phyloP scores from a whole-genome alignment of 2,329 filamentous ascomycete genomes.

The Myotisia sp. region DNA sequence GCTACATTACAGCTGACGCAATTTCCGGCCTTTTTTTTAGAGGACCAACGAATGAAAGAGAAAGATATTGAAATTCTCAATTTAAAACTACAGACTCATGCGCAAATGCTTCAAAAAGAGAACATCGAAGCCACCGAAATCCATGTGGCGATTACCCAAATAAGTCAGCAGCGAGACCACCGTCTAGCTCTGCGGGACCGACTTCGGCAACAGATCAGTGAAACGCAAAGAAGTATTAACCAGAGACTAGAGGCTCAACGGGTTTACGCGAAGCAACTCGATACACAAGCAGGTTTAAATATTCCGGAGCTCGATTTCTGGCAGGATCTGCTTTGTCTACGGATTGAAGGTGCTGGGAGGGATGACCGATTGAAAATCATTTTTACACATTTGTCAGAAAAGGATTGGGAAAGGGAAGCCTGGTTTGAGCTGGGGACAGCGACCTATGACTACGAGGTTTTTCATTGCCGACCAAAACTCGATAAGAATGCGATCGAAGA shows the following conservation, averaged over 20 bases:
- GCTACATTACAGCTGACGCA: no score
- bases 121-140: conserved; percentile 49
- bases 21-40: conserved; percentile 43
- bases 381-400: conserved; percentile 74
- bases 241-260: conserved; percentile 34
- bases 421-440: conserved; percentile 85
- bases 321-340: conserved; percentile 76
- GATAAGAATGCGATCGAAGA: conserved; percentile 41
- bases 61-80: conserved; percentile 67
- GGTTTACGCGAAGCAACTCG: conserved; percentile 51
- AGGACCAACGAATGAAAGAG: conserved; percentile 81
- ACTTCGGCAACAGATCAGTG: conserved; percentile 41
- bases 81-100: conserved; percentile 42
- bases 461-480: conserved; percentile 57
- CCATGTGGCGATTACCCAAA: conserved; percentile 43
- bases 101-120: conserved; percentile 44
- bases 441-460: conserved; percentile 70
- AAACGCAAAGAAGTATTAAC: conserved; percentile 33
- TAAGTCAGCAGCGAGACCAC: conserved; percentile 42
- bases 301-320: conserved; percentile 90
- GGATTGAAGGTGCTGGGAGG: conserved; percentile 76
- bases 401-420: conserved; percentile 74
- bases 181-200: conserved; percentile 42
- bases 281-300: conserved; percentile 76
- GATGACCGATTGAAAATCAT: conserved; percentile 81